Percentiles rank a stretch among this genome's conserved stretches.
These are phyloP conservation scores for Pleomassaria siparia DNA, from an alignment of 2,329 filamentous ascomycete species.

Conservation along the genomic window DNA sequence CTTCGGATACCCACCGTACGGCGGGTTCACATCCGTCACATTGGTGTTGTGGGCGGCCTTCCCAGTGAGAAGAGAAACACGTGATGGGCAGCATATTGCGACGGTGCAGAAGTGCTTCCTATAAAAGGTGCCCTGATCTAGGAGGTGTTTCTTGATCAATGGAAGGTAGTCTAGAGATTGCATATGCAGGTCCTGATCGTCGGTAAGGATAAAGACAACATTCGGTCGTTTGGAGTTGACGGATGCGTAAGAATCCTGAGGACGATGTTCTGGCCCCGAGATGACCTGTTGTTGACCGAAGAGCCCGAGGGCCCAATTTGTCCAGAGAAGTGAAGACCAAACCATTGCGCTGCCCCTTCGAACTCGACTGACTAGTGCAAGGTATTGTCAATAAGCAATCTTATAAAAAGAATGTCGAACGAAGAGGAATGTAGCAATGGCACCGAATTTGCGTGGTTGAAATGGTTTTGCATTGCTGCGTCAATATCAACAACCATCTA, in stretches of 20 bases:
- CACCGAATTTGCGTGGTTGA: neutral
- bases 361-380: too few species aligned
- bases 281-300: neutral
- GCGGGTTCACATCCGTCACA: slow-evolving; percentile 57
- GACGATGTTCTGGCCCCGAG: neutral
- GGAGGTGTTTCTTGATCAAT: slow-evolving; percentile 57
- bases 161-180: slow-evolving; percentile 65
- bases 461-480: neutral
- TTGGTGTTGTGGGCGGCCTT: slow-evolving; percentile 71
- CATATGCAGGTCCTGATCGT: slow-evolving; percentile 67
- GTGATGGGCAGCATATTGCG: slow-evolving; percentile 67
- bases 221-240: slow-evolving; percentile 49
- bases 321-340: slow-evolving; percentile 6
- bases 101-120: slow-evolving; percentile 67
- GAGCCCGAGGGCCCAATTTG: slow-evolving; percentile 2
- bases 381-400: too few species aligned
- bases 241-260: neutral
- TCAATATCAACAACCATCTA: neutral
- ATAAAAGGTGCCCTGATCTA: slow-evolving; percentile 61
- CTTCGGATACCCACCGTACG: slow-evolving; percentile 59
- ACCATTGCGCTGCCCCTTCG: neutral
- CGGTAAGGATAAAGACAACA: slow-evolving; percentile 67
- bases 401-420: neutral
- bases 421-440: neutral
- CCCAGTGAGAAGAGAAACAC: slow-evolving; percentile 67